phyloP scores from a whole-genome alignment of 1,284 basidiomycete genomes.

The Heterobasidion occidentale region DNA sequence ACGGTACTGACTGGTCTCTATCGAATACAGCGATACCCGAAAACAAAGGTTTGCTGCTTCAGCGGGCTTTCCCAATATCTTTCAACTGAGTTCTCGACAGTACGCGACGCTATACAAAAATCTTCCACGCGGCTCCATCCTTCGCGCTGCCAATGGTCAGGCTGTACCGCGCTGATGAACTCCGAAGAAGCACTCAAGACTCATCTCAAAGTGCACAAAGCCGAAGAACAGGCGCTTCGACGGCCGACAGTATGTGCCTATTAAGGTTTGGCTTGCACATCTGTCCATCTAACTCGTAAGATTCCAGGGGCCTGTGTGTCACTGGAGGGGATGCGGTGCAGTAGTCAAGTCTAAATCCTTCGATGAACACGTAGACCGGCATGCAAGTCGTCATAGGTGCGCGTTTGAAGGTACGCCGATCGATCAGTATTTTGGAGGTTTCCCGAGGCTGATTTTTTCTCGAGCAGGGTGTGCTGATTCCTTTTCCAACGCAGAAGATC shows the following conservation, averaged over 20 bases:
- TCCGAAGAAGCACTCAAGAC: slow-evolving; percentile 37
- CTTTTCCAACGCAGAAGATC: slow-evolving; percentile 1
- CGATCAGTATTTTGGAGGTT: neutral
- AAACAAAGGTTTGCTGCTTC: neutral
- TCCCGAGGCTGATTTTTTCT: neutral
- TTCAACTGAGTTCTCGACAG: neutral
- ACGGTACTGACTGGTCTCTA: neutral
- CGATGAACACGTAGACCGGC: slow-evolving; percentile 4
- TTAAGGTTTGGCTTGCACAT: neutral
- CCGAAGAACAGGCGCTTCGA: slow-evolving; percentile 22
- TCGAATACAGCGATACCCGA: neutral
- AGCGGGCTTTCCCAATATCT: neutral
- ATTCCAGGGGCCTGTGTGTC: neutral
- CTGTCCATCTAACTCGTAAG: neutral
- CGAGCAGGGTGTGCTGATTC: neutral
- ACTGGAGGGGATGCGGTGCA: slow-evolving; percentile 6
- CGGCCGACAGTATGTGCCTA: neutral
- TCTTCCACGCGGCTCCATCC: neutral
- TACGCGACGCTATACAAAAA: neutral
- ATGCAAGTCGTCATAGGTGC: slow-evolving; percentile 6
- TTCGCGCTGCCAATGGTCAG: slow-evolving; percentile 45
- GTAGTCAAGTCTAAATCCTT: slow-evolving; percentile 5
- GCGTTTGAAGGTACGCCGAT: slow-evolving; percentile 8
- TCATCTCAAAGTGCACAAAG: slow-evolving; percentile 44
- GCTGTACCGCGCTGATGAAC: slow-evolving; percentile 48